Evolutionary conservation across 371 early-diverging fungal genomes (phyloP).

Genomic region (Mycotypha africana): DNA sequence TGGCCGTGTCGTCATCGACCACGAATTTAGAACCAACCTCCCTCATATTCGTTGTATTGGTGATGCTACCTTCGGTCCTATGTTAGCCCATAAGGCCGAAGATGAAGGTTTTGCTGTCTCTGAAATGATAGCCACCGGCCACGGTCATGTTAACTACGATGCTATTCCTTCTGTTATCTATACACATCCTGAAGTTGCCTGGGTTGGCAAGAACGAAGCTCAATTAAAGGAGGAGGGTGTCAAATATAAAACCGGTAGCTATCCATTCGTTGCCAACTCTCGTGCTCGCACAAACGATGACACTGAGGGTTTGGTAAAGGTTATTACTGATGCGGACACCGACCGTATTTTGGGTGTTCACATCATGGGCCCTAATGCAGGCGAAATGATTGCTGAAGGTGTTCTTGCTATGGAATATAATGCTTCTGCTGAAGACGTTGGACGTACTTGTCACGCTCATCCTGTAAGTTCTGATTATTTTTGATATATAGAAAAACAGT

Average conservation of each 20-base stretch:
- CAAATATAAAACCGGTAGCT: conserved; percentile 84
- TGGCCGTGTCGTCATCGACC: conserved; percentile 87
- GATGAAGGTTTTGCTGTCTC: conserved; percentile 96
- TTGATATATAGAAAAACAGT: too few relatives aligned
- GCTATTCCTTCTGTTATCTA: conserved; percentile 98
- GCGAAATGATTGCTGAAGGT: conserved; percentile 98
- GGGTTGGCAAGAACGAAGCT: conserved; percentile 96
- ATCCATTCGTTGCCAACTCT: conserved; percentile 96
- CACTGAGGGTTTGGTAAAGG: conserved; percentile 91
- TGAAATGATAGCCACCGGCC: conserved; percentile 88
- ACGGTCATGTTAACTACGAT: conserved; percentile 97
- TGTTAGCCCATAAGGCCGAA: conserved; percentile 99
- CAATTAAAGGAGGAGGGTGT: conserved; percentile 83
- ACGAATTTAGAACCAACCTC: conserved; percentile 87
- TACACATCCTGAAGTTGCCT: conserved; percentile 98
- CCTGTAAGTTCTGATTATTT: conserved; percentile 46
- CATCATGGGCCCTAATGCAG: conserved; percentile 97
- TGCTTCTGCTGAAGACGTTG: conserved; percentile 95
- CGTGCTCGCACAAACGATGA: conserved; percentile 97
- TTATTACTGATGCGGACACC: conserved; percentile 92
- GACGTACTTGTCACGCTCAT: conserved; percentile 97
- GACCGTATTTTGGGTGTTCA: conserved; percentile 96
- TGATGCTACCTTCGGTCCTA: conserved; percentile 94
- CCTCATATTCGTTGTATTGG: conserved; percentile 93
- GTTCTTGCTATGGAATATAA: conserved; percentile 96